Evolutionary conservation across 495 filamentous ascomycete species (phyloP), one percentile per base, ranked within the genome.

Genomic region (Stereocaulon alpinum): DNA sequence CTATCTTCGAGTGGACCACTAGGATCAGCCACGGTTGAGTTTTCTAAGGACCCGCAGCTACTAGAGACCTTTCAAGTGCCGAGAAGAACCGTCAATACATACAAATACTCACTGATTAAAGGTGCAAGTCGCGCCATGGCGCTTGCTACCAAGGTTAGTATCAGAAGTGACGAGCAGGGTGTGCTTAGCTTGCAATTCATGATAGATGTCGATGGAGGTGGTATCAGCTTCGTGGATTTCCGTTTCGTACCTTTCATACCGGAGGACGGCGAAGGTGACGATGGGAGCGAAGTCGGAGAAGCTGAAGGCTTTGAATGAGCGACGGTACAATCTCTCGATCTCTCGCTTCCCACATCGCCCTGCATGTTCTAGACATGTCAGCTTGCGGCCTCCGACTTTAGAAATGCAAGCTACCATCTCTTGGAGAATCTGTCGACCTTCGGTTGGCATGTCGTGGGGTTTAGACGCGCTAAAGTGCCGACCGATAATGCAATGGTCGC

Each of bases 181-280:
- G 91, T 97, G 17, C 71, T 98, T 61, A 96, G 89, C 70, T 74
- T 97, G 67, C 93, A 98, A 71, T 95, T 98, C 64, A 94, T 98
- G 90, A 85, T 98, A 40, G 89, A 95, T 68, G 63, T 67, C 1
- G 70, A 67, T 30, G 61, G 54, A 14, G 66, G 61, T 17, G 71
- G 70, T 24, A 76, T 84, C 4, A 85, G 78, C 63, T 91, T 91
- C 74, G 82, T 91, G 40, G 87, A 90, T 70, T 91, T 89, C 63
- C 73, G 86, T 20, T 86, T 90, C 71, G 82, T 91, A 56, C 86
- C 88, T 12, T 78, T 86, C 54, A 67, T 86, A 15, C 74, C 77
- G 32, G 84, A 83, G 29, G 82, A 85, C 44, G 81, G 75, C 14
- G 80, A 78, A 41, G 72, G 64, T 24, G 81, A 80, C 42, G 70